Percentiles rank a stretch among this genome's conserved stretches.
Evolutionary conservation across 331 rosid genomes (phyloP).

Genomic region (Telfairia occidentalis): DNA sequence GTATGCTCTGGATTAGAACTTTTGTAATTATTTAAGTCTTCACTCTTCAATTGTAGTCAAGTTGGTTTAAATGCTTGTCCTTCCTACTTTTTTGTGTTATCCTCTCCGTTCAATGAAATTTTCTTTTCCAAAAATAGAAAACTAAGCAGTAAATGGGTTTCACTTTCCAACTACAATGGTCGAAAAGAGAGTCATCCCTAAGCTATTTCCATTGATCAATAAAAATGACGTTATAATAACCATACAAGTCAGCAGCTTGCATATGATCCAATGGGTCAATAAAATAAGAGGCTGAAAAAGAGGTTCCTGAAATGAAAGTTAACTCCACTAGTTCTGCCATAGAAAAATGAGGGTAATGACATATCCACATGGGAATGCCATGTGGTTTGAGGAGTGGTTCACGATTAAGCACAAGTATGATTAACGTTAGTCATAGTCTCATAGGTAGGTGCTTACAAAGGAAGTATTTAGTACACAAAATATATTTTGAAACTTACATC

Average conservation of each 20-base stretch:
- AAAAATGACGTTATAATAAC: not conserved
- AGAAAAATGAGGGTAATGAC: not conserved
- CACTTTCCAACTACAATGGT: not conserved
- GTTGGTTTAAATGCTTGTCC: not conserved
- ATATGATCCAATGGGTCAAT: not conserved
- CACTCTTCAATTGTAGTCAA: not conserved
- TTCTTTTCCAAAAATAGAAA: not conserved
- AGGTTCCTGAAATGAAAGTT: not conserved
- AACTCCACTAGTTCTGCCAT: not conserved
- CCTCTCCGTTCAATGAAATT: not conserved
- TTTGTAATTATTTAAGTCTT: not conserved
- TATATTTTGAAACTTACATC: not conserved
- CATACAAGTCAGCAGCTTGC: not conserved
- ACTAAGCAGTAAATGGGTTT: not conserved
- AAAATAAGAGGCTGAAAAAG: not conserved
- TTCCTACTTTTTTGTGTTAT: not conserved
- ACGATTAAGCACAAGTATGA: not conserved
- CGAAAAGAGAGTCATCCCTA: not conserved
- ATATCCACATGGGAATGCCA: not conserved
- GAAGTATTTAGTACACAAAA: not conserved
- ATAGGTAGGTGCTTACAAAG: not conserved
- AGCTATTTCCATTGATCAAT: not conserved
- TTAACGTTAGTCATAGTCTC: not conserved
- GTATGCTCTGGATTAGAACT: not conserved
- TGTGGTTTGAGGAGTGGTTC: not conserved